A percentile compares a stretch with the other conserved stretches of the same genome.
These are phyloP conservation scores for Agroathelia rolfsii DNA, from an alignment of 1,284 basidiomycete species.

Conservation along the genomic window DNA sequence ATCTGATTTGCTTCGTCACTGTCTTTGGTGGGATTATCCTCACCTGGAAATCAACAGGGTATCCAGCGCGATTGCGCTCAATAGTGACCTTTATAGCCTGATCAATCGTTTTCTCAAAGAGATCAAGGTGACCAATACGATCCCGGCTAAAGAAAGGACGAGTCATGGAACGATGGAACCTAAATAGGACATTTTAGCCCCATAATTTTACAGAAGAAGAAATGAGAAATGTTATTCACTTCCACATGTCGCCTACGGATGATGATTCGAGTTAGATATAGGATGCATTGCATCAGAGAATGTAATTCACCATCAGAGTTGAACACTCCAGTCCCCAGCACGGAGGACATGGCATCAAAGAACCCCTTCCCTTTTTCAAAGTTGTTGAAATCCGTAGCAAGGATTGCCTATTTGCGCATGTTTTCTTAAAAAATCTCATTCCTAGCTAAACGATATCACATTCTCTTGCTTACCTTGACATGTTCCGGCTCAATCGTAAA, in stretches of 20 bases:
- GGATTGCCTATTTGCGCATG: conserved; percentile 20
- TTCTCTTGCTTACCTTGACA: conserved; percentile 23
- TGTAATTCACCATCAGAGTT: conserved; percentile 23
- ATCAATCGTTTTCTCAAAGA: conserved; percentile 12
- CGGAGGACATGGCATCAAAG: conserved; percentile 14
- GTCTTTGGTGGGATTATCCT: too few species aligned
- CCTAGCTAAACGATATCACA: too few species aligned
- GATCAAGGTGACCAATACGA: conserved; percentile 15
- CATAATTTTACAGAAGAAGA: background rate
- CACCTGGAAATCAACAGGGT: conserved; percentile 12
- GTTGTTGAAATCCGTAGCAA: conserved; percentile 31
- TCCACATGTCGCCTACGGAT: conserved; percentile 25
- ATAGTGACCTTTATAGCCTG: conserved; percentile 13
- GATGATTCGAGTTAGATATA: conserved; percentile 3
- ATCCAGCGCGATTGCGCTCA: conserved; percentile 8
- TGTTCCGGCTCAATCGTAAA: conserved; percentile 32
- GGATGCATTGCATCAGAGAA: background rate
- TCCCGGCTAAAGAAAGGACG: conserved; percentile 18
- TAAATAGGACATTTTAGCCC: conserved; percentile 4
- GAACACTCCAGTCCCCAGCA: conserved; percentile 28
- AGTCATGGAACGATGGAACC: conserved; percentile 22
- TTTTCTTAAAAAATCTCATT: conserved; percentile 6
- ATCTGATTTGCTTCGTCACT: too few species aligned
- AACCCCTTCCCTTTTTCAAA: conserved; percentile 37
- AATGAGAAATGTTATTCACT: conserved; percentile 13